These are phyloP conservation scores for Botryotinia calthae DNA, from an alignment of 2,329 filamentous ascomycete genomes.

Conservation along the genomic window DNA sequence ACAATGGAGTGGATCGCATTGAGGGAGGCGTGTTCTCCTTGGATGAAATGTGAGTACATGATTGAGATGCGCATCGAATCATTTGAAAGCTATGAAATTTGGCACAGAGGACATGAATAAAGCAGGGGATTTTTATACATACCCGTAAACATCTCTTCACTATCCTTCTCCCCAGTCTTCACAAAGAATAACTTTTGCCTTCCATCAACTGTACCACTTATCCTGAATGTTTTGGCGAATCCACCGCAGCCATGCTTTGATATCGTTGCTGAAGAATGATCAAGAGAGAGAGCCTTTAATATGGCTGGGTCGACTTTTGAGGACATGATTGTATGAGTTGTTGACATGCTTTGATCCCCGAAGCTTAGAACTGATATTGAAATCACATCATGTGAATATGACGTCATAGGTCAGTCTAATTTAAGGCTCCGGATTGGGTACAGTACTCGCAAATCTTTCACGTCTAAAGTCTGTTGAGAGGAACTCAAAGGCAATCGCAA, in stretches of 20 bases:
- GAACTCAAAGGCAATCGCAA: background rate
- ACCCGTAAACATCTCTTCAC: conserved; percentile 71
- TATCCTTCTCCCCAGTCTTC: conserved; percentile 62
- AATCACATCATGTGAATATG: conserved; percentile 8
- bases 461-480: background rate
- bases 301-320: conserved; percentile 61
- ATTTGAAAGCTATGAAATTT: conserved; percentile 6
- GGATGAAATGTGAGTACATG: conserved; percentile 29
- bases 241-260: conserved; percentile 63
- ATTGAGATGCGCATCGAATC: background rate
- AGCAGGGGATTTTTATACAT: conserved; percentile 40
- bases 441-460: background rate
- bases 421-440: background rate
- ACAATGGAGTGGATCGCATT: conserved; percentile 74
- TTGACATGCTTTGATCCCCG: background rate
- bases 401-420: conserved; percentile 6
- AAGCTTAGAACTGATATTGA: background rate
- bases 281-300: conserved; percentile 55
- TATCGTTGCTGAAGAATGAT: conserved; percentile 51
- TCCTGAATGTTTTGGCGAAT: conserved; percentile 66
- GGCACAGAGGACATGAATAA: background rate
- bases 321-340: conserved; percentile 39
- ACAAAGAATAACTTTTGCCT: conserved; percentile 58
- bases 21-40: conserved; percentile 79
- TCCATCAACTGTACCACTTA: conserved; percentile 42